Base-by-base conservation (phyloP, 1,284 basidiomycete species). In the Leccinum fuscescens region DNA sequence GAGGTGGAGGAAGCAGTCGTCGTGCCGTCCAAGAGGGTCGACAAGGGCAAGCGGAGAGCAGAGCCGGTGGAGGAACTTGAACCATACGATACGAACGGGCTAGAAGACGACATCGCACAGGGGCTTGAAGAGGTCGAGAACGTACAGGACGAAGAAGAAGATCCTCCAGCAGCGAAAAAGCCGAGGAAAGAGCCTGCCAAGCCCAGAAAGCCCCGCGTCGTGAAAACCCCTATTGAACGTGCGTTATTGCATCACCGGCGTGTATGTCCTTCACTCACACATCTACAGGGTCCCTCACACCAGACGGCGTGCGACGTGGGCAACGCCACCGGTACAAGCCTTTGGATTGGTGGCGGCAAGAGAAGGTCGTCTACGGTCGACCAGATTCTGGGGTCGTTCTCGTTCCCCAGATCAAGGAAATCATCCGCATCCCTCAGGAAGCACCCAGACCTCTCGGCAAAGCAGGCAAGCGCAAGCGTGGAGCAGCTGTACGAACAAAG, bases 271-370 rank as follows among this genome's bases (percentile, higher is more conserved):
- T 53, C 17, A 62, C 67, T 64, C 37, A 73, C 24, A 39, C 12
- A 33, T 33, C 50, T 55, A 37, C 54, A 69, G 69, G 33, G 56
- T 63, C 65, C 55, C 66, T 63, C 37, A 62, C 67, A 7, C 77
- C 80, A 7, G 79, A 86, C 17, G 92, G 91, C 33, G 78, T 92
- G 3, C 88, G 95, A 7, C 86, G 92, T 52, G 88, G 92, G 33
- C 80, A 79, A 54, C 87, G 96, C 20, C 79, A 83, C 57, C 86
- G 88, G 14, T 88, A 87, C 67, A 78, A 79, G 53, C 97, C 96
- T 2, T 79, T 99, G 29, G 90, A 94, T 46, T 97, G 83, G 78
- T 99, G 97, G 97, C 85, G 93, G n/a, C 86, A 88, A 65, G 96
- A 99, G 74, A 89, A 88, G 63, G 84, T 94, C 27, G 86, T 95